Evolutionary conservation across 2,329 filamentous ascomycete genomes (phyloP), one percentile per base, ranked within the genome.

Genomic region (Allantophomopsis lycopodina): DNA sequence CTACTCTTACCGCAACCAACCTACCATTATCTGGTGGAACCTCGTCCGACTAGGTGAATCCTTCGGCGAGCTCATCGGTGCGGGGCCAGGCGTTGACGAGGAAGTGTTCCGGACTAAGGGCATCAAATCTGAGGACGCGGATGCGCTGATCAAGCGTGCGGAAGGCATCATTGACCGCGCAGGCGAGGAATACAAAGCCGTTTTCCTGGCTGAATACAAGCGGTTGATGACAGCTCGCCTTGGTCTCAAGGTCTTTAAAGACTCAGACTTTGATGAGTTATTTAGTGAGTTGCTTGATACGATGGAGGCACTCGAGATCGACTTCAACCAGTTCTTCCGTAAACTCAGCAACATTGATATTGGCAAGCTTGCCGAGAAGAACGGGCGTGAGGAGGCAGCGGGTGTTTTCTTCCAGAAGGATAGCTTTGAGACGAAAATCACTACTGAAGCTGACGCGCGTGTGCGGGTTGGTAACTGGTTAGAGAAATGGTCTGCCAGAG

Each of bases 1-100:
- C 36, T 98, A 98, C 58, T 79, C 78, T 48, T 98, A 96, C 65
- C 79, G 80, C 48, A 94, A 94, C 56, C 91, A 98, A 55, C 88
- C 91, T 0, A 88, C 80, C 34, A 83, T 98, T 42, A 91, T 98
- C 54, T 98, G 91, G 91, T 98, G 91, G 91, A 96, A 96, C 53
- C 69, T 96, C 0, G 86, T 95, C 1, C 78, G 91, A 2, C 71
- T 98, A 0, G 91, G 87, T 42, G 91, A 98, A 61, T 75, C 83
- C 0, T 57, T 98, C 0, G 91, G 86, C 15, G 91, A 96, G 60
- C 67, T 94, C 2, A 76, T 98, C 41, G 91, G 89, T 14, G 75
- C 81, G 0, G 89, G 83, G 0, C 60, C 69, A 1, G 63, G 67
- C 31, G 78, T 89, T 23, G 88, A 98, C 52, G 72, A 80, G 10